phyloP scores from a whole-genome alignment of 768 basidiomycete genomes.

The Tulasnella sp. region DNA sequence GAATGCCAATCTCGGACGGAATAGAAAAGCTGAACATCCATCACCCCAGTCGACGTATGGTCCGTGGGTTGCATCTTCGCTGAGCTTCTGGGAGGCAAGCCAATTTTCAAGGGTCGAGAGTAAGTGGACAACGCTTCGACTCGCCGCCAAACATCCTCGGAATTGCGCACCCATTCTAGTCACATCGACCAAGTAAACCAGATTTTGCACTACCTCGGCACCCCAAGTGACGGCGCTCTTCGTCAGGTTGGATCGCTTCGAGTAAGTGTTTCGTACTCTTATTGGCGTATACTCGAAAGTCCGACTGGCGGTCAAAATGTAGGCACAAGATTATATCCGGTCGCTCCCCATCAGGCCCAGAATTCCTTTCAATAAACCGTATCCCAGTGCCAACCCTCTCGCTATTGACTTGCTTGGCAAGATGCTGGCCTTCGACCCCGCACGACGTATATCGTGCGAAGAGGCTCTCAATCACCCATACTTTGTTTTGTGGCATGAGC shows the following conservation, averaged over 20 bases:
- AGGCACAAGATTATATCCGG: constrained; percentile 98
- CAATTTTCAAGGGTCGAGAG: constrained; percentile 97
- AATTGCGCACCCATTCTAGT: constrained; percentile 40
- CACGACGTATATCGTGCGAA: constrained; percentile 92
- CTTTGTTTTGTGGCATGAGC: constrained; percentile 95
- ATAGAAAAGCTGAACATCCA: background rate
- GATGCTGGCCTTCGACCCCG: constrained; percentile 93
- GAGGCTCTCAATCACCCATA: constrained; percentile 95
- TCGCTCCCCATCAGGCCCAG: constrained; percentile 95
- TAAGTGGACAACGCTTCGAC: constrained; percentile 42
- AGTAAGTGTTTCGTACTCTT: constrained; percentile 44
- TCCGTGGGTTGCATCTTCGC: constrained; percentile 93
- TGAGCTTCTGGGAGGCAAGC: constrained; percentile 85
- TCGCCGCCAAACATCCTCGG: constrained; percentile 6
- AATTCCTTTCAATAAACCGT: constrained; percentile 84
- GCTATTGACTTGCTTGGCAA: constrained; percentile 89
- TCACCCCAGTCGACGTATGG: constrained; percentile 71
- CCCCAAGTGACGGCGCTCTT: constrained; percentile 93
- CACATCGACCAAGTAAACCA: constrained; percentile 99
- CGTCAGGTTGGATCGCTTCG: constrained; percentile 93
- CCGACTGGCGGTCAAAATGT: background rate
- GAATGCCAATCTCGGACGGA: background rate
- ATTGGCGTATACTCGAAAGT: background rate
- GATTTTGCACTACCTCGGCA: constrained; percentile 94
- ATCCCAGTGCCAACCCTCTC: constrained; percentile 89